Conservation (phyloP, 257 asterid species). For the Sherardia arvensis region DNA sequence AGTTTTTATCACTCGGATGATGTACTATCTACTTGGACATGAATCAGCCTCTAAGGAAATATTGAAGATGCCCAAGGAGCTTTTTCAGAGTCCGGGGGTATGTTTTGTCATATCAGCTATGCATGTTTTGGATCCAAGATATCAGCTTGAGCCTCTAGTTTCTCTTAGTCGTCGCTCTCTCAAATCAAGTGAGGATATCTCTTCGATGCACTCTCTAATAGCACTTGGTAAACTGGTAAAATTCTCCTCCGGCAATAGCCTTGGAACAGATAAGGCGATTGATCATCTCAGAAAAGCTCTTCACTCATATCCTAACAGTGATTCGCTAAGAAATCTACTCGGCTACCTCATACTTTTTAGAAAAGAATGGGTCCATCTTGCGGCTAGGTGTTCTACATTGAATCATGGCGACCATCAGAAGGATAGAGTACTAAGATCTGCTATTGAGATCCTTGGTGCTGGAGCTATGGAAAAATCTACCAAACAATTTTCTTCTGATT, state of each 20-base stretch:
- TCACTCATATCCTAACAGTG: conserved; percentile 76
- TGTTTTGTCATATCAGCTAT: conserved; percentile 65
- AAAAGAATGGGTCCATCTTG: conserved; percentile 51
- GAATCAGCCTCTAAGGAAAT: conserved; percentile 62
- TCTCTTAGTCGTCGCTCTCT: conserved; percentile 56
- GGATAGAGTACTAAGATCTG: conserved; percentile 42
- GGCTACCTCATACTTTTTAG: conserved; percentile 63
- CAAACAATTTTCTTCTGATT: too few relatives aligned
- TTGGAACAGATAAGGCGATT: conserved; percentile 60
- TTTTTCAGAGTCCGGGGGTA: conserved; percentile 54
- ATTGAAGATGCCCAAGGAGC: conserved; percentile 71
- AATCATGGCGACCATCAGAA: conserved; percentile 38
- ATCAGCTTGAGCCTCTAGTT: conserved; percentile 64
- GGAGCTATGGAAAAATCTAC: conserved; percentile 43
- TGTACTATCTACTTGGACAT: conserved; percentile 57
- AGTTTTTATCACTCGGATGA: conserved; percentile 68
- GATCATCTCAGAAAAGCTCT: conserved; percentile 75
- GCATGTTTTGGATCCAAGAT: conserved; percentile 57
- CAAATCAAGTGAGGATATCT: conserved; percentile 43
- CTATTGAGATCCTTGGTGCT: conserved; percentile 70
- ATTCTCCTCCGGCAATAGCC: conserved; percentile 32
- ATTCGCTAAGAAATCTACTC: conserved; percentile 64
- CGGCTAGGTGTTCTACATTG: conserved; percentile 57
- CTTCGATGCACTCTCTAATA: conserved; percentile 61
- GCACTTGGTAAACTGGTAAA: conserved; percentile 79